Evolutionary conservation across 108 stramenopile genomes (phyloP).

Genomic region (Parietichytrium sp.): DNA sequence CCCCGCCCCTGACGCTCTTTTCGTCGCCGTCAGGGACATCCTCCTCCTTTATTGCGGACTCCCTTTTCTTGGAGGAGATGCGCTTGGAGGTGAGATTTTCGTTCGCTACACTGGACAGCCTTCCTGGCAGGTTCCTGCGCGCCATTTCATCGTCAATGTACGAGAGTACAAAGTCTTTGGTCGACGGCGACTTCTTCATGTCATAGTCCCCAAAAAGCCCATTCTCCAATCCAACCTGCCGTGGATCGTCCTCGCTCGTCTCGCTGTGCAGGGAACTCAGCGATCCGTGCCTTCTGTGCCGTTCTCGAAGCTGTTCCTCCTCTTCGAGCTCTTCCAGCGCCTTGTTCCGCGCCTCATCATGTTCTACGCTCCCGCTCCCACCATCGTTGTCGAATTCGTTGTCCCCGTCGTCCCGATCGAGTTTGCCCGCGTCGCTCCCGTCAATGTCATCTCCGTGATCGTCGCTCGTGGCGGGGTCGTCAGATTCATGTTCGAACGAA

Average conservation of each 20-base stretch:
- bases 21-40: conserved; percentile 34
- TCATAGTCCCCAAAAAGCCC: conserved; percentile 22
- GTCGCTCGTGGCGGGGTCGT: neutral
- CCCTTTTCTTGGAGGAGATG: neutral
- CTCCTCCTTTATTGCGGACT: neutral
- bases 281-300: neutral
- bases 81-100: neutral
- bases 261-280: neutral
- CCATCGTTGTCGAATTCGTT: neutral
- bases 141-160: conserved; percentile 41
- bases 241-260: conserved; percentile 29
- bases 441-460: neutral
- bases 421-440: neutral
- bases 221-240: conserved; percentile 23
- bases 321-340: neutral
- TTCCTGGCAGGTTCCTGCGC: neutral
- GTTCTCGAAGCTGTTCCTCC: neutral
- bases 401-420: neutral
- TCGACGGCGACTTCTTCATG: conserved; percentile 13
- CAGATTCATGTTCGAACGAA: too few species aligned
- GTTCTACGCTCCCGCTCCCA: neutral
- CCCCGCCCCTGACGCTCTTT: neutral
- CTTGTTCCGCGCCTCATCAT: neutral
- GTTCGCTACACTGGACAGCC: conserved; percentile 6
- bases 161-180: conserved; percentile 18